Evolutionary conservation across 306 rosid species (phyloP).

Genomic region (Arachis hypogaea): DNA sequence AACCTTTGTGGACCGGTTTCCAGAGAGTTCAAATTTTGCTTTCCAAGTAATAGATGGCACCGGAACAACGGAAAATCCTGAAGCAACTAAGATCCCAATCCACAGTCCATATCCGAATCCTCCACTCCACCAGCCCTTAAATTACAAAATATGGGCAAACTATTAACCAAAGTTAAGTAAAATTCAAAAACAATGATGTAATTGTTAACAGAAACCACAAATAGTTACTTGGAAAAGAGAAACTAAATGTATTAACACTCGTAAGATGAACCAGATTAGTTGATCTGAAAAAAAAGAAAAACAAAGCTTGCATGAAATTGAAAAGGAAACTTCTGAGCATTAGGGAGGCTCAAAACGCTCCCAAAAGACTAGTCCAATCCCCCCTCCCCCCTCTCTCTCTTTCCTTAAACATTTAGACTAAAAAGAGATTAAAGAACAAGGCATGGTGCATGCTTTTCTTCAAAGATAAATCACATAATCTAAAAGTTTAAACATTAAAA

Average conservation of each 20-base stretch:
- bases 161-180: constrained; percentile 19
- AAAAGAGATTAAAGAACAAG: constrained; percentile 11
- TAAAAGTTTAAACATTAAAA: constrained; percentile 14
- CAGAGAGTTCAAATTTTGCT: constrained; percentile 64
- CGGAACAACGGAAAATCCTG: constrained; percentile 87
- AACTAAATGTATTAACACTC: constrained; percentile 6
- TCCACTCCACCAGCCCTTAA: constrained; percentile 97
- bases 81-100: constrained; percentile 87
- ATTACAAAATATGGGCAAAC: constrained; percentile 37
- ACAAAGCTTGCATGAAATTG: too few relatives aligned
- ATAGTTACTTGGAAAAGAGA: neutral
- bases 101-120: constrained; percentile 94
- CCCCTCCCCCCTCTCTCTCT: too few relatives aligned
- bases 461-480: constrained; percentile 4
- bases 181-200: constrained; percentile 23
- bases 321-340: too few relatives aligned
- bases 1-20: constrained; percentile 68
- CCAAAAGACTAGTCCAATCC: too few relatives aligned
- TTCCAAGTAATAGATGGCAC: constrained; percentile 84
- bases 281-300: too few relatives aligned
- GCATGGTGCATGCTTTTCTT: constrained; percentile 7
- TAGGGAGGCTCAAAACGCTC: too few relatives aligned
- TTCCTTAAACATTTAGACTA: neutral
- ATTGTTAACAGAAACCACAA: constrained; percentile 12
- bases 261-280: too few relatives aligned